Evolutionary conservation across 495 filamentous ascomycete genomes (phyloP).

Genomic region (Hypoxylon cercidicola): DNA sequence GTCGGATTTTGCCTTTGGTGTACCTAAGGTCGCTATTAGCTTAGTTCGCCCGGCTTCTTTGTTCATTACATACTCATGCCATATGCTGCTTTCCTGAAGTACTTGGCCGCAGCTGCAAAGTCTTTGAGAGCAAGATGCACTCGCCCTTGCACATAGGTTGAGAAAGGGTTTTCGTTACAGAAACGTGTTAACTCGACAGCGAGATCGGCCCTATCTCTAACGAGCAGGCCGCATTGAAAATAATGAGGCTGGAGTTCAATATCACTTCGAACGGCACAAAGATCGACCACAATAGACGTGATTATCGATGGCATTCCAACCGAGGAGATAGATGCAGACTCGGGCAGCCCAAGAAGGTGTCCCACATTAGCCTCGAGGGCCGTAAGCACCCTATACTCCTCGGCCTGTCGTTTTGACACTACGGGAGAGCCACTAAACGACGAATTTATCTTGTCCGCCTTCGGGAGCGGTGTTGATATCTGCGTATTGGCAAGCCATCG

Average conservation of each 20-base stretch:
- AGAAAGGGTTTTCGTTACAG: slow-evolving; percentile 72
- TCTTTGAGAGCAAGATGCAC: slow-evolving; percentile 78
- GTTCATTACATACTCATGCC: slow-evolving; percentile 73
- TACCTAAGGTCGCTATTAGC: slow-evolving; percentile 36
- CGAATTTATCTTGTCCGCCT: slow-evolving; percentile 46
- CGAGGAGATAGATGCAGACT: slow-evolving; percentile 36
- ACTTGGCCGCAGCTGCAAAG: slow-evolving; percentile 73
- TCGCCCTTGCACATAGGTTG: slow-evolving; percentile 87
- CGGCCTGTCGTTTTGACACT: slow-evolving; percentile 45
- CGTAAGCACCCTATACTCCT: slow-evolving; percentile 57
- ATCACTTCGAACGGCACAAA: slow-evolving; percentile 63
- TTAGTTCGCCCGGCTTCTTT: neutral
- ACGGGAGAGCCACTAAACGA: slow-evolving; percentile 38
- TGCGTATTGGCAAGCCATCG: slow-evolving; percentile 78
- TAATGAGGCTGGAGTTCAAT: slow-evolving; percentile 59
- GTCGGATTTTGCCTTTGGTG: slow-evolving; percentile 44
- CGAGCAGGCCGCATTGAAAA: slow-evolving; percentile 77
- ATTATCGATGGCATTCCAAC: slow-evolving; percentile 56
- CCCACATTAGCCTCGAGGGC: slow-evolving; percentile 61
- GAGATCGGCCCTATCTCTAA: slow-evolving; percentile 73
- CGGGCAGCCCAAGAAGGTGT: slow-evolving; percentile 60
- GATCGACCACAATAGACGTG: slow-evolving; percentile 63
- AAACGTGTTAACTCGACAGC: slow-evolving; percentile 81
- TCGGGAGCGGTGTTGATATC: slow-evolving; percentile 53
- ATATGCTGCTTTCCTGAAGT: slow-evolving; percentile 85